Percentiles rank a stretch among this genome's conserved stretches.
Conservation (phyloP, 1,139 yeast species). For the Pichia sorboxylosa region DNA sequence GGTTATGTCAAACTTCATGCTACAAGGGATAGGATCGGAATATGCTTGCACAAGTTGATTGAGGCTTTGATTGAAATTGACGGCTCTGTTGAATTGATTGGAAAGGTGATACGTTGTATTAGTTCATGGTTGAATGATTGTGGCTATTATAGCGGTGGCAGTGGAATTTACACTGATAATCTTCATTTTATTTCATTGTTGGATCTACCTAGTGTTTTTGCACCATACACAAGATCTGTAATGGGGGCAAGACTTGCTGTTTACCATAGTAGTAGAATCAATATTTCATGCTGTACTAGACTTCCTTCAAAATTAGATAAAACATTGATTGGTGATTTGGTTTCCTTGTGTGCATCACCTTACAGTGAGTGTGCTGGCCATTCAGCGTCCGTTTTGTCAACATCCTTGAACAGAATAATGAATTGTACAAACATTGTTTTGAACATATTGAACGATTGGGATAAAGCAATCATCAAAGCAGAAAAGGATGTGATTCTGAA, state of each 20-base stretch:
- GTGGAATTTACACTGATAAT: constrained; percentile 20
- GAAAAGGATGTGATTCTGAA: constrained; percentile 56
- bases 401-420: constrained; percentile 61
- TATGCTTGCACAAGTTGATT: constrained; percentile 50
- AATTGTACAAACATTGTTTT: constrained; percentile 54
- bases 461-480: constrained; percentile 39
- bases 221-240: constrained; percentile 71
- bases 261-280: constrained; percentile 66
- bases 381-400: constrained; percentile 61
- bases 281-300: constrained; percentile 66
- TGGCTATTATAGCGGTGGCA: constrained; percentile 20
- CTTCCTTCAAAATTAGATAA: constrained; percentile 60
- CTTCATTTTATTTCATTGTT: constrained; percentile 29
- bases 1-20: constrained; percentile 52
- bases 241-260: constrained; percentile 67
- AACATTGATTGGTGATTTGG: constrained; percentile 55
- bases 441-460: constrained; percentile 39
- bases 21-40: constrained; percentile 53
- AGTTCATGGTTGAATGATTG: constrained; percentile 57
- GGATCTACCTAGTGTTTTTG: constrained; percentile 37
- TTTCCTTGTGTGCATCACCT: constrained; percentile 54
- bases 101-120: constrained; percentile 52
- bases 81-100: constrained; percentile 61
- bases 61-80: constrained; percentile 39
- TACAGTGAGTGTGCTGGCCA: constrained; percentile 59